A percentile compares a stretch with the other conserved stretches of the same genome.
Evolutionary conservation across 495 filamentous ascomycete genomes (phyloP).

Genomic region (Lasiosphaeriaceae sp.): DNA sequence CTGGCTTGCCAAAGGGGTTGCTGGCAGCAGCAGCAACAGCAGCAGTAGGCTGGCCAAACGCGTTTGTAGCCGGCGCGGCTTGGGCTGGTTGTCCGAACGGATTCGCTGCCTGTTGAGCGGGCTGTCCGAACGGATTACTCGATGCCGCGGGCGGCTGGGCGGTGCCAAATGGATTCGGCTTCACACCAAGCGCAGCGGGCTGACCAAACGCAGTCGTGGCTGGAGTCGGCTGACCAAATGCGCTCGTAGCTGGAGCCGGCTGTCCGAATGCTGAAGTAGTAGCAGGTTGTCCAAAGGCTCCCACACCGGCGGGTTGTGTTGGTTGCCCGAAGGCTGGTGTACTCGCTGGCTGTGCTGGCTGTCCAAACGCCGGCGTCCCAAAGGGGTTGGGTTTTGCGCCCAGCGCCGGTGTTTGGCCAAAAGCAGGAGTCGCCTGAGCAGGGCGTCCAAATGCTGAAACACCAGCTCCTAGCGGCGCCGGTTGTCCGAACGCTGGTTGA

Average conservation of each 20-base stretch:
- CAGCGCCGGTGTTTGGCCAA: conserved; percentile 42
- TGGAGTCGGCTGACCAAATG: conserved; percentile 5
- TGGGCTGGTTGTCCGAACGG: conserved; percentile 21
- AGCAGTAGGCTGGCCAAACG: conserved; percentile 32
- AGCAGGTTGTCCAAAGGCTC: conserved; percentile 32
- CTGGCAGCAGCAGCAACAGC: neutral
- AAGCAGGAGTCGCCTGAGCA: too few relatives aligned
- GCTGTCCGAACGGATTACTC: conserved; percentile 21
- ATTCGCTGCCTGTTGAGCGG: conserved; percentile 12
- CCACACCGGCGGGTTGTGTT: conserved; percentile 19
- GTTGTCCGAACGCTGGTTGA: conserved; percentile 34
- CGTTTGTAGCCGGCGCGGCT: conserved; percentile 15
- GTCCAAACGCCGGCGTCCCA: conserved; percentile 37
- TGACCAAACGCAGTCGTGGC: conserved; percentile 20
- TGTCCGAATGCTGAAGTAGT: conserved; percentile 24
- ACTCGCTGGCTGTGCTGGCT: conserved; percentile 35
- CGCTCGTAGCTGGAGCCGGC: conserved; percentile 27
- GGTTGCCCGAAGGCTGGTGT: conserved; percentile 29
- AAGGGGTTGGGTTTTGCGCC: conserved; percentile 41
- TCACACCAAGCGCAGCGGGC: conserved; percentile 20
- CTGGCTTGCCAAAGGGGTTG: conserved; percentile 14
- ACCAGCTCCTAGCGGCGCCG: conserved; percentile 29
- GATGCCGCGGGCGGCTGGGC: conserved; percentile 3
- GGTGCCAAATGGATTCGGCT: conserved; percentile 25
- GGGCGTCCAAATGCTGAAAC: conserved; percentile 1